Evolutionary conservation across 75 land plant species (phyloP).

Genomic region (Selaginella moellendorffii): DNA sequence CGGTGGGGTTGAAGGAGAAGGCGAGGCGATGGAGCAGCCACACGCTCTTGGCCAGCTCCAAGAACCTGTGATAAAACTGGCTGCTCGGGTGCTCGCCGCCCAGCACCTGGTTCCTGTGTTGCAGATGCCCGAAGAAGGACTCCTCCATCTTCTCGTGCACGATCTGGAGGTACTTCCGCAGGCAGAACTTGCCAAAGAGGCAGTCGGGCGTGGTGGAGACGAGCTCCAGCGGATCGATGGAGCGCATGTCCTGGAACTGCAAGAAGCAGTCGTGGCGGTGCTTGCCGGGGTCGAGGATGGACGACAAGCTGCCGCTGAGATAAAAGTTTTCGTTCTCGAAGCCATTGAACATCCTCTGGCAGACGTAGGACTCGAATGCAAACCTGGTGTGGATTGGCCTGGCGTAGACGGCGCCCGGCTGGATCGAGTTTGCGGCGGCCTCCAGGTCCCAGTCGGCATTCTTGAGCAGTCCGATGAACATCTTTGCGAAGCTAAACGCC

Average conservation of each 20-base stretch:
- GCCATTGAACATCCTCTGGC: constrained; percentile 41
- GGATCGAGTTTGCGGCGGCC: constrained; percentile 41
- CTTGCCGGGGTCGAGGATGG: constrained; percentile 11
- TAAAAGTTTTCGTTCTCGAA: constrained; percentile 44
- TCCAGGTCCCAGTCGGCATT: constrained; percentile 50
- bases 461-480: constrained; percentile 60
- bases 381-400: constrained; percentile 34
- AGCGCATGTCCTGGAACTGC: constrained; percentile 34
- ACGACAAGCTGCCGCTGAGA: constrained; percentile 14
- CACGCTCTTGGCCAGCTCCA: constrained; percentile 64
- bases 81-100: constrained; percentile 76
- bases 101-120: constrained; percentile 56
- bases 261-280: constrained; percentile 22
- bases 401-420: constrained; percentile 36
- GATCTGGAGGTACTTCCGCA: constrained; percentile 52
- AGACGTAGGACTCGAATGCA: constrained; percentile 51
- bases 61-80: constrained; percentile 64
- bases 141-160: constrained; percentile 79
- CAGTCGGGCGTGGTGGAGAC: constrained; percentile 20
- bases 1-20: constrained; percentile 59
- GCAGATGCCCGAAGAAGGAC: constrained; percentile 71
- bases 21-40: constrained; percentile 87
- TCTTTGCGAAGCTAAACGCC: constrained; percentile 63
- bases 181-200: constrained; percentile 49
- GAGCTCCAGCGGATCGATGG: constrained; percentile 28